Evolutionary conservation across 208 protist species (phyloP), one percentile per base, ranked within the genome.

Genomic region (Acanthamoeba sp.): DNA sequence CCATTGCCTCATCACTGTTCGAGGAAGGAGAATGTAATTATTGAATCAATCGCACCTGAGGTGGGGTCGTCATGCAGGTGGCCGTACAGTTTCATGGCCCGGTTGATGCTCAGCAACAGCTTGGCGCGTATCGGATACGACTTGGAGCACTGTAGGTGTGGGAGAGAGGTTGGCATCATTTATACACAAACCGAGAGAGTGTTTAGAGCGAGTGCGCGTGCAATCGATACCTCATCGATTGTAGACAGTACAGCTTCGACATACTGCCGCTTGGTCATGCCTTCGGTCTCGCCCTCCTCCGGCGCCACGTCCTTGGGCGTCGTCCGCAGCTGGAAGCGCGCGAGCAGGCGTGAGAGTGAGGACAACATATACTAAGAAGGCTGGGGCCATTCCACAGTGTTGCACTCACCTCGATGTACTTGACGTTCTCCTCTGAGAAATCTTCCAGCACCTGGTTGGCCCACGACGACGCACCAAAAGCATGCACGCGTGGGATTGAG

Each of bases 101-200:
- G 45, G 34, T 90, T 90, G 55, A 90, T 90, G 82, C 82, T 90
- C 52, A 90, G 52, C 48, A 90, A 69, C 5, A 90, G 48, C 22
- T 69, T 59, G 50, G 82, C 48, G 22, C 48, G 48, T 32, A 90
- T 90, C 7, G 82, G 82, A 38, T 10, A 66, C 5, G 36, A 38
- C 34, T 66, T 38, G 27, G 24, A n/a, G 24, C 82, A 90, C 50
- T 84, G 38, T 52, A 52, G 40, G 32, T 10, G 10, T 29, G 9
- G 9, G 32, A 71, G 1, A 4, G 29, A 22, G 29, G 4, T 69
- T 34, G 10, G 62, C 48, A 16, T 52, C 48, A 52, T 9, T 20
- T 52, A 9, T 20, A 9, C 12, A 50, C n/a, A n/a, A n/a, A n/a
- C n/a, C n/a, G n/a, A n/a, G n/a, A n/a, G n/a, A n/a, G n/a, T 59